phyloP scores from a whole-genome alignment of 139 green algal genomes.

The Micractinium conductrix region DNA sequence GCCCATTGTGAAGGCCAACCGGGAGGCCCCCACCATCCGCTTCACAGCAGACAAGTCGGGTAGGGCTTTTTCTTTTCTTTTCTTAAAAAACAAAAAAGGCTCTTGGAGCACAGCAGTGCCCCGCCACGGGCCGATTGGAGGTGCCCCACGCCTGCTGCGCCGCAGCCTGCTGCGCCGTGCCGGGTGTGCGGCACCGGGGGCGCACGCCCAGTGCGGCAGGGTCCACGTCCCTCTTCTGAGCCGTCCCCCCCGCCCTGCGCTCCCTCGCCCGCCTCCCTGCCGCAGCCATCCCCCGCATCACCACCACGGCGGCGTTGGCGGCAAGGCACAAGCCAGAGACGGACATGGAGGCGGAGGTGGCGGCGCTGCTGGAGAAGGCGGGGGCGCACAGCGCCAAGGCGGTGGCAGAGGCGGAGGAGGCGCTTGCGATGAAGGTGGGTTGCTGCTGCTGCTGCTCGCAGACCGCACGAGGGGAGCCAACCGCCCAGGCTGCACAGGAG shows the following conservation, averaged over 20 bases:
- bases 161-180: too few species aligned
- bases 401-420: conserved; percentile 76
- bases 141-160: too few species aligned
- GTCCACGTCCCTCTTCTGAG: too few species aligned
- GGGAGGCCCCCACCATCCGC: conserved; percentile 88
- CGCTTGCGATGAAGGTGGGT: conserved; percentile 71
- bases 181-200: too few species aligned
- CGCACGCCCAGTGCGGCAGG: too few species aligned
- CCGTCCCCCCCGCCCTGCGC: too few species aligned
- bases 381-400: conserved; percentile 58
- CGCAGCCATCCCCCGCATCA: conserved; percentile 38
- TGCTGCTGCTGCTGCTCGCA: background rate
- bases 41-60: conserved; percentile 63
- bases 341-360: conserved; percentile 88
- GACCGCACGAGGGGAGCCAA: too few species aligned
- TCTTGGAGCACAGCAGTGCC: too few species aligned
- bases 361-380: conserved; percentile 77
- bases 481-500: too few species aligned
- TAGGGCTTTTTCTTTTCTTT: too few species aligned
- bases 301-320: conserved; percentile 67
- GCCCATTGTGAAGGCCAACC: conserved; percentile 92
- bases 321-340: conserved; percentile 68
- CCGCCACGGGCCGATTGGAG: too few species aligned
- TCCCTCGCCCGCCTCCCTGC: background rate
- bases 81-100: too few species aligned